Evolutionary conservation across 148 eudicot genomes (phyloP).

Genomic region (Fagopyrum homotropicum): DNA sequence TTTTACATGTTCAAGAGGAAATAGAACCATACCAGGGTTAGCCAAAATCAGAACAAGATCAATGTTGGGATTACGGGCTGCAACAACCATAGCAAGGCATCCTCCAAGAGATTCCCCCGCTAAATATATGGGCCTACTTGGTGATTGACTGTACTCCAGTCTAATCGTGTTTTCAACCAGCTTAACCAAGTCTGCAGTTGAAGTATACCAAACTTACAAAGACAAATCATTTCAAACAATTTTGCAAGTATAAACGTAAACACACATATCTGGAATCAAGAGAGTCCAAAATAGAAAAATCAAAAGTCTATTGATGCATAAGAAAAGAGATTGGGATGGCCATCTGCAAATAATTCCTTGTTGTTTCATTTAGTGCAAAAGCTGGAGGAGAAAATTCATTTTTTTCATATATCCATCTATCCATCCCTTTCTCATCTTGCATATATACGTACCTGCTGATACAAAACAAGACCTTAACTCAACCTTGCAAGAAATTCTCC

Average conservation of each 20-base stretch:
- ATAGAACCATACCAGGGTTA: conserved; percentile 25
- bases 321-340: background rate
- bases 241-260: background rate
- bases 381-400: background rate
- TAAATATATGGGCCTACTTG: conserved; percentile 71
- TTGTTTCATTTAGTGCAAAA: background rate
- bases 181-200: conserved; percentile 14
- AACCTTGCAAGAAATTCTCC: background rate
- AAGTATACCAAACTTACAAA: background rate
- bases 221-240: conserved; percentile 6
- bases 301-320: background rate
- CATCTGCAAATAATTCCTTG: background rate
- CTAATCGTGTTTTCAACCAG: conserved; percentile 25
- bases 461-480: background rate
- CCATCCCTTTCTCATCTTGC: background rate
- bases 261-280: background rate
- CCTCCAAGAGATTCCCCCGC: conserved; percentile 77
- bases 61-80: conserved; percentile 57
- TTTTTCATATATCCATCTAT: background rate
- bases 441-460: background rate
- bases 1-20: background rate
- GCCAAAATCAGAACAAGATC: conserved; percentile 44
- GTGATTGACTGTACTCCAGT: conserved; percentile 35
- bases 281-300: background rate
- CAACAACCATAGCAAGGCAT: conserved; percentile 79